A percentile compares a stretch with the other conserved stretches of the same genome.
Evolutionary conservation across 192 early-diverging fungal species (phyloP).

Genomic region (Coemansia sp.): DNA sequence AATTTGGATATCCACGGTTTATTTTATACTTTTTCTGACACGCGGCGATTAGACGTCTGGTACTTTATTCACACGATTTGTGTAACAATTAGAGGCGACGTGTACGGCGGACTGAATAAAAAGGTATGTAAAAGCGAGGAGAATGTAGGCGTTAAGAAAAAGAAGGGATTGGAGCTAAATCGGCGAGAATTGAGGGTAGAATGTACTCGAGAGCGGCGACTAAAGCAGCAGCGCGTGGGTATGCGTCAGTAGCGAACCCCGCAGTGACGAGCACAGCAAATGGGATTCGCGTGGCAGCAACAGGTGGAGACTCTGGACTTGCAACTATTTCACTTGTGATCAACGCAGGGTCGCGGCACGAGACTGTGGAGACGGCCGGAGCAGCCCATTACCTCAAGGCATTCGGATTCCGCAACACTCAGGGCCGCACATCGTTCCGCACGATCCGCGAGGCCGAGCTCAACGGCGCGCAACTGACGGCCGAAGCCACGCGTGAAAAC

Average conservation of each 20-base stretch:
- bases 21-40: not conserved
- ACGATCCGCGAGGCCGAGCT: conserved; percentile 89
- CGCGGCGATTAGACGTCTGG: not conserved
- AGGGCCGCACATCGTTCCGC: conserved; percentile 79
- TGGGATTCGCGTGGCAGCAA: conserved; percentile 48
- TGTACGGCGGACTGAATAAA: too few relatives aligned
- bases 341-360: conserved; percentile 83
- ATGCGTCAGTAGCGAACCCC: conserved; percentile 35
- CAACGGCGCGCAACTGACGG: conserved; percentile 78
- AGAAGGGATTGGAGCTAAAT: too few relatives aligned
- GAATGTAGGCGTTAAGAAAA: too few relatives aligned
- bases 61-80: too few relatives aligned
- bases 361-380: conserved; percentile 71
- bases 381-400: conserved; percentile 90
- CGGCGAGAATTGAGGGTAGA: not conserved
- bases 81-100: too few relatives aligned
- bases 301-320: conserved; percentile 25
- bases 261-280: conserved; percentile 34
- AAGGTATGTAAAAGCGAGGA: too few relatives aligned
- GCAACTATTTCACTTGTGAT: conserved; percentile 82
- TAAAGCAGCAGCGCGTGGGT: conserved; percentile 32
- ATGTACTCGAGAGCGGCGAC: conserved; percentile 5
- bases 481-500: conserved; percentile 80
- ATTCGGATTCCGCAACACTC: conserved; percentile 83
- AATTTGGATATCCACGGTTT: not conserved